These are phyloP conservation scores for Papilionanthe hybrid DNA, from an alignment of 116 monocot species.

Conservation along the genomic window DNA sequence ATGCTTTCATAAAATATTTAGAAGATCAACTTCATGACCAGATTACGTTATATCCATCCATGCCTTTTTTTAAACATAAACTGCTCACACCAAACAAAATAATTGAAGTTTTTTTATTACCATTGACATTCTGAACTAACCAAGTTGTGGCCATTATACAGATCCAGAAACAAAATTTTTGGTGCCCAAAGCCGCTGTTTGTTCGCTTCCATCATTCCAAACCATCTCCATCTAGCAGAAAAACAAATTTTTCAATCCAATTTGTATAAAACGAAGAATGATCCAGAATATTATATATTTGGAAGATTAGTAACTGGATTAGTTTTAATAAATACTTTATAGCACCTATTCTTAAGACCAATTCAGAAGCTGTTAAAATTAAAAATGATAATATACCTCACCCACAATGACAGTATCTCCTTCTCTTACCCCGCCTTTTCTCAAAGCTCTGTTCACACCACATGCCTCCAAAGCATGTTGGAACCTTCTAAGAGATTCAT, in stretches of 20 bases:
- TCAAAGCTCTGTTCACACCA: constrained; percentile 84
- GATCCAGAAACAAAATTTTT: constrained; percentile 32
- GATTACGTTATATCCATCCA: not conserved
- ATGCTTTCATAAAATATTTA: no score
- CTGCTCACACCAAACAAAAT: not conserved
- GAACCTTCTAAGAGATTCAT: constrained; percentile 85
- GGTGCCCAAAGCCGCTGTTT: constrained; percentile 20
- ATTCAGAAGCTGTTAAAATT: not conserved
- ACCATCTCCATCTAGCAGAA: constrained; percentile 86
- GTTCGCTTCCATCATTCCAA: constrained; percentile 58
- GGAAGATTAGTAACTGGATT: not conserved
- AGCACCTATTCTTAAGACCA: no score
- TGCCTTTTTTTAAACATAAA: not conserved
- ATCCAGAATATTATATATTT: not conserved
- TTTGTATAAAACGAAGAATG: not conserved
- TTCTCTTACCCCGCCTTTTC: constrained; percentile 81
- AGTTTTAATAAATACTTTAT: not conserved
- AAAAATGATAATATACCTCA: constrained; percentile 49
- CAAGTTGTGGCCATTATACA: constrained; percentile 46
- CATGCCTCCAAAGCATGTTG: constrained; percentile 96
- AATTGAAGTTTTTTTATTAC: not conserved
- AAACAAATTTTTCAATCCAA: not conserved
- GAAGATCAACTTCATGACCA: no score
- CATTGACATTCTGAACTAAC: constrained; percentile 14
- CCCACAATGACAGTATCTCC: constrained; percentile 93